phyloP scores from a whole-genome alignment of 306 rosid genomes.

The Pachyrhizus erosus region DNA sequence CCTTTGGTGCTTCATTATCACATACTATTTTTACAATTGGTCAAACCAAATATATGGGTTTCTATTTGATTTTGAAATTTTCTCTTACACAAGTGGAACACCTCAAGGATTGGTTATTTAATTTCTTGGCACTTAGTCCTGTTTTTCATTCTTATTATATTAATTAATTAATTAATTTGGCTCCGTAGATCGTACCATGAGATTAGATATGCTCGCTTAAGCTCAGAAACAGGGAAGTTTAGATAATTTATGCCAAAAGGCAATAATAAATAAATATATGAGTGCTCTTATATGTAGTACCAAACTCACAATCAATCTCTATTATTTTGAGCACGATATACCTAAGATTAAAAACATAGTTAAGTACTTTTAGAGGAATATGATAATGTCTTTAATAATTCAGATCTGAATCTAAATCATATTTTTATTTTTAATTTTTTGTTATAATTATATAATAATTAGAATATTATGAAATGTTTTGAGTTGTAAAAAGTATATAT shows the following conservation, averaged over 20 bases:
- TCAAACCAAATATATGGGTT: not conserved
- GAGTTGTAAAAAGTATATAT: not conserved
- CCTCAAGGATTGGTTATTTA: not conserved
- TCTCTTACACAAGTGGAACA: slow-evolving; percentile 15
- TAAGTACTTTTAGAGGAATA: not conserved
- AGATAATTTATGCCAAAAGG: not conserved
- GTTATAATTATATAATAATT: not conserved
- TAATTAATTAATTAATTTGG: not conserved
- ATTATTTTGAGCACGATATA: not conserved
- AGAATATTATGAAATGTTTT: not conserved
- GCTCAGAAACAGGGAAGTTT: not conserved
- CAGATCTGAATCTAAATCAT: not conserved
- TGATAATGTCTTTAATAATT: not conserved
- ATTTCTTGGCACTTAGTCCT: not conserved
- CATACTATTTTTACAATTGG: not conserved
- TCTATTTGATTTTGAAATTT: not conserved
- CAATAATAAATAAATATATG: not conserved
- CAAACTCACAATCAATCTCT: not conserved
- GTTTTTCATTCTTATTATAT: not conserved
- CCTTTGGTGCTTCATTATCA: not conserved
- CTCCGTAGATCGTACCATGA: not conserved
- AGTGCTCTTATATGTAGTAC: not conserved
- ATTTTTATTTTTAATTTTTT: not conserved
- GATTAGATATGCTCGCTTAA: not conserved
- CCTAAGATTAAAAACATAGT: not conserved